Percentiles rank a stretch among this genome's conserved stretches.
Evolutionary conservation across 2,329 filamentous ascomycete genomes (phyloP).

Genomic region (Cladosporium sp.): DNA sequence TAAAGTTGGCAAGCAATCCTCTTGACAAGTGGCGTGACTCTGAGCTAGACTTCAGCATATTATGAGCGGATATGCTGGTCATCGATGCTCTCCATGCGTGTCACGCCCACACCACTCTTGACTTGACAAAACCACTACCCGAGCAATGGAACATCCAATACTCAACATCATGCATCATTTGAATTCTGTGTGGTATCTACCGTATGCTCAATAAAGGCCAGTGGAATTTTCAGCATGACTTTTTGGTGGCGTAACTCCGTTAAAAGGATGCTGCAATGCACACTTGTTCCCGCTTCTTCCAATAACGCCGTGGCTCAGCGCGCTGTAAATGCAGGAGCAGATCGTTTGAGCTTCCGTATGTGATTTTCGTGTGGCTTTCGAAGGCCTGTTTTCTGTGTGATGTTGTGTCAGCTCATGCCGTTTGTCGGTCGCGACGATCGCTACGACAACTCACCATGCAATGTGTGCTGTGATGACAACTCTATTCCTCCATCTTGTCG

Average conservation of each 20-base stretch:
- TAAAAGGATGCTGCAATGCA: slow-evolving; percentile 13
- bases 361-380: slow-evolving; percentile 11
- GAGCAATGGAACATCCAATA: too few relatives aligned
- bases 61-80: too few relatives aligned
- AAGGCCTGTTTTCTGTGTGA: not conserved
- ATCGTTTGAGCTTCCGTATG: slow-evolving; percentile 12
- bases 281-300: slow-evolving; percentile 12
- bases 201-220: slow-evolving; percentile 12
- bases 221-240: slow-evolving; percentile 8
- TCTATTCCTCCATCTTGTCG: slow-evolving; percentile 67
- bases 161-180: not conserved
- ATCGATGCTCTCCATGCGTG: not conserved
- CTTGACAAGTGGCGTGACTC: too few relatives aligned
- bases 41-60: too few relatives aligned
- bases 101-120: not conserved
- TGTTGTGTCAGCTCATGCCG: not conserved
- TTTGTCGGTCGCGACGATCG: not conserved
- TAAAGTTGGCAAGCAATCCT: not conserved
- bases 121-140: too few relatives aligned
- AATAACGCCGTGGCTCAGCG: slow-evolving; percentile 18
- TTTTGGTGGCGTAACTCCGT: slow-evolving; percentile 17
- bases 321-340: slow-evolving; percentile 12
- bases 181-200: slow-evolving; percentile 13
- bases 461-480: not conserved
- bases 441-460: not conserved